A percentile compares a stretch with the other conserved stretches of the same genome.
These are phyloP conservation scores for Strobilomyces confusus DNA, from an alignment of 768 basidiomycete genomes.

Conservation along the genomic window DNA sequence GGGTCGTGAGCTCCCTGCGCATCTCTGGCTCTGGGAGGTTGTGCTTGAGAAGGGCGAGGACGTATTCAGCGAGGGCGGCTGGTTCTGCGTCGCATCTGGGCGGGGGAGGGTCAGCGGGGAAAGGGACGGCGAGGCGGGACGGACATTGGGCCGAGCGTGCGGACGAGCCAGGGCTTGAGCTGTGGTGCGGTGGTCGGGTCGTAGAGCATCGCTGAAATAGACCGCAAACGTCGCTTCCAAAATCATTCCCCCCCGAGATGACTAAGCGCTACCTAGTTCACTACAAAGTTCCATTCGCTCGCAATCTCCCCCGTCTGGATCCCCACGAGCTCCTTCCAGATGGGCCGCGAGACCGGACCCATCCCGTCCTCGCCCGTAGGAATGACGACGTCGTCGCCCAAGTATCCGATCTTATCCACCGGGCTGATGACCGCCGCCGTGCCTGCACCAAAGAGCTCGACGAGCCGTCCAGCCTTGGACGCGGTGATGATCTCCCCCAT, in stretches of 20 bases:
- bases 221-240: background rate
- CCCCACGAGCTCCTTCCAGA: constrained; percentile 47
- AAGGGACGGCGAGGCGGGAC: background rate
- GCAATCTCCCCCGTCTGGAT: constrained; percentile 75
- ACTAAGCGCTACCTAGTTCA: constrained; percentile 20
- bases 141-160: constrained; percentile 88
- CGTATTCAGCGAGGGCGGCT: constrained; percentile 87
- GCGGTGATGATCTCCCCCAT: constrained; percentile 70
- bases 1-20: constrained; percentile 67
- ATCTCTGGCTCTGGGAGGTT: constrained; percentile 81
- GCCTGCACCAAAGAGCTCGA: constrained; percentile 50
- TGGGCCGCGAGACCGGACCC: constrained; percentile 57
- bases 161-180: constrained; percentile 85
- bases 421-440: constrained; percentile 53
- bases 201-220: constrained; percentile 49
- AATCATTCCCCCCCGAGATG: constrained; percentile 3
- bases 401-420: constrained; percentile 54
- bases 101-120: background rate
- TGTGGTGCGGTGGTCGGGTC: constrained; percentile 60
- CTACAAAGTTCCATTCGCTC: constrained; percentile 76
- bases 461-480: constrained; percentile 36
- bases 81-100: constrained; percentile 96
- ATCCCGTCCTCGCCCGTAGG: constrained; percentile 68
- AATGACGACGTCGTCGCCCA: constrained; percentile 49
- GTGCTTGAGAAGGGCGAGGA: constrained; percentile 89